phyloP scores from a whole-genome alignment of 2,329 filamentous ascomycete species.

The Massarina eburnea region DNA sequence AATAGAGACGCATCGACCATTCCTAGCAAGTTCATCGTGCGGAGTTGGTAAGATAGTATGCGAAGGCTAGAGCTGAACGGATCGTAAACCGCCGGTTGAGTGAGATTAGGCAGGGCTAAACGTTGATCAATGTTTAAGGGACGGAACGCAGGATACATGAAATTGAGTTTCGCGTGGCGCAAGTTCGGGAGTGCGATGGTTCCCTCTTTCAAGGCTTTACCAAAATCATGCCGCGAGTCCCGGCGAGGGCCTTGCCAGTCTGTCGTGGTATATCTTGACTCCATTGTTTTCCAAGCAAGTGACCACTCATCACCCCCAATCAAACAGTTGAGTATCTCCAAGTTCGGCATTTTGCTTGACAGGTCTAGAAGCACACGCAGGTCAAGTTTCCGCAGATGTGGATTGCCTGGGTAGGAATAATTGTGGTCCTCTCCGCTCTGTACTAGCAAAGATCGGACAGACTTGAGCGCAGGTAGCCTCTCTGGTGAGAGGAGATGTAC shows the following conservation, averaged over 20 bases:
- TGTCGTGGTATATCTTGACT: conserved; percentile 4
- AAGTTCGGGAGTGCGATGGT: conserved; percentile 11
- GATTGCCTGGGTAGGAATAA: neutral
- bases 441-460: neutral
- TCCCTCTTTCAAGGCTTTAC: conserved; percentile 11
- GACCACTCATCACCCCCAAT: neutral
- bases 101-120: neutral
- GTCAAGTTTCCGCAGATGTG: conserved; percentile 6
- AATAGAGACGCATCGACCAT: conserved; percentile 11
- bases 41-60: conserved; percentile 12
- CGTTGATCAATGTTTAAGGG: conserved; percentile 4
- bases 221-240: conserved; percentile 24
- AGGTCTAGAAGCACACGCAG: conserved; percentile 9
- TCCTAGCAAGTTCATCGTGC: conserved; percentile 9
- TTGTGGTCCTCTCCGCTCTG: no score
- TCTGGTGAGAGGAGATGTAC: conserved; percentile 6
- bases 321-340: conserved; percentile 6
- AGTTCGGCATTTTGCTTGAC: conserved; percentile 4
- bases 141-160: conserved; percentile 5
- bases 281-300: neutral
- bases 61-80: conserved; percentile 14
- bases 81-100: conserved; percentile 2
- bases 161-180: conserved; percentile 9
- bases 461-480: conserved; percentile 3
- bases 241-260: conserved; percentile 22